Base-by-base conservation (phyloP, 345 rosid species). In the Ailanthus altissimus region DNA sequence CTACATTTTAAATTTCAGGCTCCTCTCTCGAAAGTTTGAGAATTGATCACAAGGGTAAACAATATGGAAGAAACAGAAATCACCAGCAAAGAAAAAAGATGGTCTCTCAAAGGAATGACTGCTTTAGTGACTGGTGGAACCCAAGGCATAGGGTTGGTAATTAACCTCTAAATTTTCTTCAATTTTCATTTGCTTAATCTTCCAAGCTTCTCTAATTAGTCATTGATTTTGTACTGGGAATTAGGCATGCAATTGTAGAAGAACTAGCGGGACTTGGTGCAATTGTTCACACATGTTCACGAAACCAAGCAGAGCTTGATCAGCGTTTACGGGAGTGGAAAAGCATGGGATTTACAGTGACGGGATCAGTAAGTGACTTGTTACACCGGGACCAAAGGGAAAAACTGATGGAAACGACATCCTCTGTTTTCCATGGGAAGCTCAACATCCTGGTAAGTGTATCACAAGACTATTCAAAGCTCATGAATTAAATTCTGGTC, bases 371-470 rank as follows among this genome's bases (percentile, higher is more conserved):
- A 2, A 89, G 92, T 72, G 96, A 91, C 81, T 81, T 83, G 13
- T 65, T 82, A 8, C 61, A 63, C 59, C 43, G 75, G 21, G 70
- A 70, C 56, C 88, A 91, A 58, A 78, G 89, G 42, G 83, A 84
- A 75, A 81, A 82, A 73, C 77, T 91, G 57, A 75, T 89, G 2
- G 72, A 81, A 67, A 86, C 84, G 2, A 90, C 86, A 57, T 75
- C 81, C 71, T 78, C 89, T 23, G 28, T 81, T 26, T 89, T 88
- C 72, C 64, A 74, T 71, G 96, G 91, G 71, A 83, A 78, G 66
- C 91, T 91, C 71, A 82, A 91, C 80, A 88, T 91, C 66, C 86
- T 91, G 38, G 96, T 87, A 65, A 82, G 88, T 81, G 9, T n/a
- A n/a, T n/a, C n/a, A n/a, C n/a, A n/a, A n/a, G n/a, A n/a, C n/a